phyloP scores from a whole-genome alignment of 129 eudicot species.

The Tagetes erecta region DNA sequence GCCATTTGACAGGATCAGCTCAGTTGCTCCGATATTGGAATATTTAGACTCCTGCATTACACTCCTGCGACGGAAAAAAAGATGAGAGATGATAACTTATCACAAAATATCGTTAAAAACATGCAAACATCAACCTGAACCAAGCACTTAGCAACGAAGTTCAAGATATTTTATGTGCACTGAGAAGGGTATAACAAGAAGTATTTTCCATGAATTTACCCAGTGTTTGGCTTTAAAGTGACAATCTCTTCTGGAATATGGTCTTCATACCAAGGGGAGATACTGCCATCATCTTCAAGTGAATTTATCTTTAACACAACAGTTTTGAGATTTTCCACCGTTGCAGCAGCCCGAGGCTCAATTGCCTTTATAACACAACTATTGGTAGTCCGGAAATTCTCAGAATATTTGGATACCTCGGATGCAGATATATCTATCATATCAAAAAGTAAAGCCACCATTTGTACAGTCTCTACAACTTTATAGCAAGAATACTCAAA shows the following conservation, averaged over 20 bases:
- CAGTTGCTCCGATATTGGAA: constrained; percentile 73
- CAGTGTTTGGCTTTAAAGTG: constrained; percentile 61
- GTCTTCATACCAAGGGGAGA: constrained; percentile 83
- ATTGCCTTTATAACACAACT: constrained; percentile 79
- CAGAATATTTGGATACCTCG: constrained; percentile 85
- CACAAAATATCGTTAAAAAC: constrained; percentile 2
- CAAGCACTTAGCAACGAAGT: constrained; percentile 5
- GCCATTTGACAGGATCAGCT: constrained; percentile 82
- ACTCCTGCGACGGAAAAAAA: constrained; percentile 44
- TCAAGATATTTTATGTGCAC: background rate
- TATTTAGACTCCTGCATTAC: constrained; percentile 63
- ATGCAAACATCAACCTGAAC: constrained; percentile 24
- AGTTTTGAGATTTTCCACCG: constrained; percentile 61
- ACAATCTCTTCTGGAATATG: constrained; percentile 89
- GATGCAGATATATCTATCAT: constrained; percentile 68
- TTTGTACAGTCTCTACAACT: constrained; percentile 15
- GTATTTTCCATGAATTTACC: constrained; percentile 48
- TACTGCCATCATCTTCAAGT: constrained; percentile 54
- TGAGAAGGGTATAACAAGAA: constrained; percentile 3
- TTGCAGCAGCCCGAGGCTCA: constrained; percentile 79
- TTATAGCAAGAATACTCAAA: constrained; percentile 10
- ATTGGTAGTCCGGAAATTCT: constrained; percentile 61
- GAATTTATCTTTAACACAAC: constrained; percentile 63
- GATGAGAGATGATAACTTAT: background rate
- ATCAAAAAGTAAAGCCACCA: constrained; percentile 28